Base-by-base conservation (phyloP, 306 rosid genomes). In the Acacia crassicarpa region DNA sequence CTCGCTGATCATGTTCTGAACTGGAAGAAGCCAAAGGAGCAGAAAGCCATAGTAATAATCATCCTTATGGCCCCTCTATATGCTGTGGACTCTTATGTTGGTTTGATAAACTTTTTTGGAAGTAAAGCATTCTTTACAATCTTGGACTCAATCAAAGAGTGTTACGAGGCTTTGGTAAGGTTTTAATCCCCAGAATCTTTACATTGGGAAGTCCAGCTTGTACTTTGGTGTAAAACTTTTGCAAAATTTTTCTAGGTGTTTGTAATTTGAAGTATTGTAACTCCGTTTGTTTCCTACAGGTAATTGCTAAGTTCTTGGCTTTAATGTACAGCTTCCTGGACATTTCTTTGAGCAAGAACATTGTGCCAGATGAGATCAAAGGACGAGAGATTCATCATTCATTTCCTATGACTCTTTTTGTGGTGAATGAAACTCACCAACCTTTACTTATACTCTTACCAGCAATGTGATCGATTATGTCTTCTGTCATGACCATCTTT, bases 341-440 rank as follows among this genome's bases (percentile, higher is more conserved):
- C 85, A 92, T 94, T 79, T 91, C 98, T 46, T 77, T 92, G 65
- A 92, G 97, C 81, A 89, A 87, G 77, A 89, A 89, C 80, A 84
- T 88, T 53, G 97, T 92, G 56, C 97, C 97, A 5, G 97, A 94
- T 68, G 92, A 85, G 76, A 89, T 94, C 82, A 91, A 94, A 80
- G 98, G 97, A 86, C 89, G 95, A 75, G 95, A 92, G 86, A 91
- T 94, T 84, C 98, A 92, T 68, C 97, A 94, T 84, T 91, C 98
- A 20, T 94, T 94, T 81, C 95, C 95, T 9, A 85, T 92, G 91
- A 94, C 95, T 67, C 88, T 94, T 77, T 94, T 92, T 81, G 89
- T 87, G 92, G 97, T 94, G 75, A 51, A 54, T 81, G 44, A 45
- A 32, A 22, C 72, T 68, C 23, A 46, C 43, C 53, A n/a, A 62